Evolutionary conservation across 2,329 filamentous ascomycete species (phyloP), one percentile per base, ranked within the genome.

Genomic region (Dichotomopilus funicola): DNA sequence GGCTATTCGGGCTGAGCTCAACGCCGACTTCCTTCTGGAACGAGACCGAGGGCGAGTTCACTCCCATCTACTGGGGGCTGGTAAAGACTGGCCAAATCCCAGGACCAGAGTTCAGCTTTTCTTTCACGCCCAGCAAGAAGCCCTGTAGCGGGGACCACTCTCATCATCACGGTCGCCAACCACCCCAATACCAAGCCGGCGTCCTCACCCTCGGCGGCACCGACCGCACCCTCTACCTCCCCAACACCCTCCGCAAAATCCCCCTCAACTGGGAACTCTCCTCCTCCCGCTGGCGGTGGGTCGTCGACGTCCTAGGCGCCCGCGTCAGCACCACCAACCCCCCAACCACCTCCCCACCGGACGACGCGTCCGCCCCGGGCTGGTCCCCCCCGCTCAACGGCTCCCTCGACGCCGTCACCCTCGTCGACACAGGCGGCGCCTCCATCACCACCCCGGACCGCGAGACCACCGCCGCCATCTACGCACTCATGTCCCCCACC

Each of bases 201-300:
- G 61, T 69, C 59, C 55, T 71, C 47, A 71, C 69, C 0, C 62
- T 72, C 1, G 70, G 70, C 34, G 70, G 68, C 35, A 57, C 64
- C 33, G 69, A 72, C 59, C 37, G 52, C 2, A 58, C 58, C 27
- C 67, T 64, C 48, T 70, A 67, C 60, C 54, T 61, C 1, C 67
- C 68, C 34, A 53, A 60, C 8, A 65, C 56, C 0, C 45, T 71
- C 8, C 51, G 43, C 7, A 65, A 59, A 2, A 57, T 68, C 5
- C 49, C 59, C 27, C 57, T 70, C n/a, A 60, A 66, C 54, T 44
- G 46, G 13, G 46, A 51, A 6, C 55, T 63, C 10, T 64, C 60
- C 31, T 51, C 49, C 31, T 31, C 54, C 2, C 48, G 57, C 11
- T 52, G 35, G 10, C 40, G 59, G 10, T 71, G 66, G 61, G 63